These are phyloP conservation scores for Eucalyptus virginea DNA, from an alignment of 345 rosid genomes.

Conservation along the genomic window DNA sequence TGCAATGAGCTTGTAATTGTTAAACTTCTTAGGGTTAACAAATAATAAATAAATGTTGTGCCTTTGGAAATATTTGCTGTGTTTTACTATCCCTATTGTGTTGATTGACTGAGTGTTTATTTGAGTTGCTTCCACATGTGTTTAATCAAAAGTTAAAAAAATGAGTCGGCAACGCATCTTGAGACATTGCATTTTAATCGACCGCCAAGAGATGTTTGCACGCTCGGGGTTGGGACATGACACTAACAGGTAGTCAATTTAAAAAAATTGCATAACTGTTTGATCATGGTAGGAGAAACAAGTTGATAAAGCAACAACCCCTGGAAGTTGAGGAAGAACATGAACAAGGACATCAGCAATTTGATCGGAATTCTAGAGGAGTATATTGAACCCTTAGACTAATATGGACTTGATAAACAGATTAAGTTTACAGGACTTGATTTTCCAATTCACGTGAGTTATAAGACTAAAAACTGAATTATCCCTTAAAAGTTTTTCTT, in stretches of 20 bases:
- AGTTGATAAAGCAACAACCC: neutral
- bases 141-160: too few species aligned
- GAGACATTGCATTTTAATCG: too few species aligned
- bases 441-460: neutral
- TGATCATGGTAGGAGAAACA: neutral
- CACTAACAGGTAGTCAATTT: neutral
- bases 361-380: neutral
- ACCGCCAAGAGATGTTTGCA: too few species aligned
- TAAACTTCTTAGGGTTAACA: too few species aligned
- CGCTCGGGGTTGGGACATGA: rapidly evolving
- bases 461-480: neutral
- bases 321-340: neutral
- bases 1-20: too few species aligned
- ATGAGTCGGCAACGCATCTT: rapidly evolving
- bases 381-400: neutral
- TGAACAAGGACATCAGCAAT: neutral
- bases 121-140: too few species aligned
- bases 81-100: too few species aligned
- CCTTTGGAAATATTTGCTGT: too few species aligned
- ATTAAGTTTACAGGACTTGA: neutral
- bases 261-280: neutral
- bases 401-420: neutral
- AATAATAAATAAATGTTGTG: too few species aligned
- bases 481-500: neutral
- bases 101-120: too few species aligned